Base-by-base conservation (phyloP, 192 early-diverging fungal genomes). In the Coemansia sp. region DNA sequence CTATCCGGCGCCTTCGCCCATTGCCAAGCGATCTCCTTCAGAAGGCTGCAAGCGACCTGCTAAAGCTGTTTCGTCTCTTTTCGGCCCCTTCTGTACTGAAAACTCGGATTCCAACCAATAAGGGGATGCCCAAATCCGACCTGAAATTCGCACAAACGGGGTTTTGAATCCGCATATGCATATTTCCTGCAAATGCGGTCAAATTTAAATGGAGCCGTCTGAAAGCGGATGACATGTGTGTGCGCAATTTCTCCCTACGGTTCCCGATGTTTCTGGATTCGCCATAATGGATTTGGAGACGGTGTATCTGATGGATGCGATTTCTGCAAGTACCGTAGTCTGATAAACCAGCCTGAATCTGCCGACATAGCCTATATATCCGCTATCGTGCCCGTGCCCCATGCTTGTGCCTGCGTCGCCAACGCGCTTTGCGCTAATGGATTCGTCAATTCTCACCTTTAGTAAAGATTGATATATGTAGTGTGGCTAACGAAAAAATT, bases 401-500 rank as follows among this genome's bases (percentile, higher is more conserved):
- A n/a, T n/a, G 53, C 25, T 18, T 4, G 16, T 20, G 32, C 24
- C 53, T 28, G 24, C 14, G 49, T n/a, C 24, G 35, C 27, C 46
- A 14, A 42, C 20, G 23, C 49, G 36, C 52, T 28, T 35, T 42
- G 1, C 28, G 16, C 23, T 22, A 10, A 72, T 72, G 70, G 70
- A 72, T 72, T 47, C 70, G 64, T 42, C 19, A 62, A 66, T 62
- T 30, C 70, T 72, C 70, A 72, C 70, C 70, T 72, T 64, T 72
- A 28, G 27, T 66, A 58, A 34, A 66, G 50, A 58, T 59, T 55
- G 36, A 62, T 55, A 71, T 64, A 65, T 63, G 58, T 71, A 53
- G 39, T 42, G 62, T 47, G 58, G 58, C 58, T 58, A 71, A 57
- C 69, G 46, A 27, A 64, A 27, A 65, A 32, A 62, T 49, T 62